Base-by-base conservation (phyloP, 768 basidiomycete species). In the Baorangia bicolor region DNA sequence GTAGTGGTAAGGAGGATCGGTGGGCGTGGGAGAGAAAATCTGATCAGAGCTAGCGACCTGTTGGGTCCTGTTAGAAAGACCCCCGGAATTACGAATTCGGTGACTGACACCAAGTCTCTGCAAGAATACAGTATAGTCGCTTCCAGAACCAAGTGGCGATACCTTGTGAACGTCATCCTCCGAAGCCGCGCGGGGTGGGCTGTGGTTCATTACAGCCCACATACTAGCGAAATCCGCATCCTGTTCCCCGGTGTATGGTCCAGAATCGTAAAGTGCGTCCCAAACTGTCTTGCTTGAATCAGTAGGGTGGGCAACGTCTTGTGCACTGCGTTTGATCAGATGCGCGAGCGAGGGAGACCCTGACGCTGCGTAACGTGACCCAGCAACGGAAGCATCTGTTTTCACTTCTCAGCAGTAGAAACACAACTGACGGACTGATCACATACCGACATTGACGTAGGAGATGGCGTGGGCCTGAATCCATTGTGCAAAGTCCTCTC, bases 71-170 rank as follows among this genome's bases (percentile, higher is more conserved):
- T 57, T 5, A 56, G n/a, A 49, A 39, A 30, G 20, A 31, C 13
- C 4, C n/a, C 9, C 2, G 4, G 35, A 41, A 9, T 8, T 23
- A 38, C 2, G 9, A 41, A 31, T 39, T 7, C 14, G 10, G 25
- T 63, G 52, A 28, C 83, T 69, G 50, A 88, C 81, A 1, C 88
- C 88, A 42, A 85, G 76, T 42, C 85, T 78, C 71, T 97, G 92
- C 63, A 98, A 73, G 73, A 98, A 97, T 10, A 92, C 89, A 1
- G 94, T 96, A 60, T 78, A 97, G 72, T 97, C 94, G 51, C 90
- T 92, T 39, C 91, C 92, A 45, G 86, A 90, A 28, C 92, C 92
- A 23, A 93, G 75, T 13, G 90, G 79, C 1, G 35, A 33, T 21
- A 93, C 72, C 14, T 78, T 79, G 10, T 73, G 68, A 12, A 75